Evolutionary conservation across 169 alveolate species (phyloP), one percentile per base, ranked within the genome.

Genomic region (Eimeria necatrix): DNA sequence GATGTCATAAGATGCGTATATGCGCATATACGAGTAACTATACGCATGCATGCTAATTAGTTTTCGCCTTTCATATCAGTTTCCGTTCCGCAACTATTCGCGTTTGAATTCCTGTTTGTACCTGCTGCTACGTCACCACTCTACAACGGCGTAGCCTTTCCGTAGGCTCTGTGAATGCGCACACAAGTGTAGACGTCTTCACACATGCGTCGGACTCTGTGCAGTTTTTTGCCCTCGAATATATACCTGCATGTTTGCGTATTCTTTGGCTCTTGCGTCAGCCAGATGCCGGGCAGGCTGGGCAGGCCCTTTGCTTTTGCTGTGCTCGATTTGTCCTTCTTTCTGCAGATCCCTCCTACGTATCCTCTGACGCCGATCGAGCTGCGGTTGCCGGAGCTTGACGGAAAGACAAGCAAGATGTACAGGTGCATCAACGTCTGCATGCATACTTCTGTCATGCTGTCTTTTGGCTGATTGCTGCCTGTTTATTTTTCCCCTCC

Each of bases 331-430:
- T 0, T 49, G 6, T 4, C 5, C n/a, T 10, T 4, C 12, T n/a
- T 60, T 6, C 68, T 20, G 52, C 91, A 98, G 98, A 98, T 99
- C 64, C 99, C 99, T 2, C 99, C 99, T 0, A 98, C 99, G 24
- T 99, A 99, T 92, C 99, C 99, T 20, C 96, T 98, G 20, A 98
- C 99, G 6, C 99, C 99, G 24, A 97, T 98, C 46, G 99, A 99
- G 95, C 89, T 98, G 49, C 99, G 97, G 83, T 96, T 98, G 24
- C 99, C 99, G 24, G 99, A 98, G 94, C 96, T 99, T 71, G 99
- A 99, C 96, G 99, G 99, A 0, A 98, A 98, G 96, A 98, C 99
- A 22, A 98, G 98, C 76, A 99, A 99, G 96, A 99, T 99, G 99
- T 99, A 99, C 94, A 97, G 99, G 95, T 91, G 22, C 53, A 10